Evolutionary conservation across 2,329 filamentous ascomycete genomes (phyloP).

Genomic region (Claviceps capensis): DNA sequence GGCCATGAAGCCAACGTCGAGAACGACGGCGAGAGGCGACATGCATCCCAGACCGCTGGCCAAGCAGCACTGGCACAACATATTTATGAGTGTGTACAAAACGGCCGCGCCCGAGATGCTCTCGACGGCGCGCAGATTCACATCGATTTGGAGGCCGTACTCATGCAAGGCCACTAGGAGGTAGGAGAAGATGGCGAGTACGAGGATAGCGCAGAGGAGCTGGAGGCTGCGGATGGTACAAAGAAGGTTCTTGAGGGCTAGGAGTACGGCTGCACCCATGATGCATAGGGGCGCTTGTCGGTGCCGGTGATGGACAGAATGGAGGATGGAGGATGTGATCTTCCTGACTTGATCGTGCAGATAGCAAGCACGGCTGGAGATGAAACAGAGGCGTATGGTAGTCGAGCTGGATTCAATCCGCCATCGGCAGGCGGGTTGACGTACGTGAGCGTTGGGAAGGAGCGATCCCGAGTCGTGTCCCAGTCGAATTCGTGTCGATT

Average conservation of each 20-base stretch:
- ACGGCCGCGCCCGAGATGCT: slow-evolving; percentile 64
- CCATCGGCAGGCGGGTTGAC: too few relatives aligned
- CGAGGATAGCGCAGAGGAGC: slow-evolving; percentile 57
- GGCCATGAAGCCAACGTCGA: slow-evolving; percentile 65
- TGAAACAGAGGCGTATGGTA: too few relatives aligned
- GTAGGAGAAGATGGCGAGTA: slow-evolving; percentile 72
- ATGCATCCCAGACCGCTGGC: slow-evolving; percentile 57
- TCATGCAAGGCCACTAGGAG: slow-evolving; percentile 62
- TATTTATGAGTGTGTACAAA: slow-evolving; percentile 60
- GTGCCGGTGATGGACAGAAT: too few relatives aligned
- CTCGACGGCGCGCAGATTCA: slow-evolving; percentile 57
- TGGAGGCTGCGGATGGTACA: slow-evolving; percentile 61
- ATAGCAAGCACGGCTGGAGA: too few relatives aligned
- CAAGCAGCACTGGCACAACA: slow-evolving; percentile 65
- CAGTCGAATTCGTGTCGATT: too few relatives aligned
- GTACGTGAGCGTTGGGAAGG: too few relatives aligned
- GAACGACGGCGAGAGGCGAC: slow-evolving; percentile 55
- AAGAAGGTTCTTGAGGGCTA: slow-evolving; percentile 54
- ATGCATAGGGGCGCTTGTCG: too few relatives aligned
- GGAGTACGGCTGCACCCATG: slow-evolving; percentile 9
- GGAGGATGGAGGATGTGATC: too few relatives aligned
- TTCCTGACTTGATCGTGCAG: too few relatives aligned
- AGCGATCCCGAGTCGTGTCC: too few relatives aligned
- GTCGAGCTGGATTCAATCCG: too few relatives aligned
- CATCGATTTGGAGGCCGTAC: slow-evolving; percentile 48